Conservation (phyloP, 140 eudicot species). For the Ambrosia hybrid region DNA sequence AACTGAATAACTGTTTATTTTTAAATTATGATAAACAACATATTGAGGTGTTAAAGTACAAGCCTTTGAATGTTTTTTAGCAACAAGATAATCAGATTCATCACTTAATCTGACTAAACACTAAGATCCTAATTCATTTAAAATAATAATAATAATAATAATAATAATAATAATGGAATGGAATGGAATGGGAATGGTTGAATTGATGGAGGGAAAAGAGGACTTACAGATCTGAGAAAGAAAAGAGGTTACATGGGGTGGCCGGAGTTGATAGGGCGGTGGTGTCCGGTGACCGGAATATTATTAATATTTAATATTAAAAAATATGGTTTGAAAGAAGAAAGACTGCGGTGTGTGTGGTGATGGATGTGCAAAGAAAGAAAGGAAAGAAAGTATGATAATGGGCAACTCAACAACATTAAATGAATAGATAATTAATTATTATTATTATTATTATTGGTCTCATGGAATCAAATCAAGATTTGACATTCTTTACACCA, state of each 20-base stretch:
- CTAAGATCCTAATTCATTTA: constrained; percentile 8
- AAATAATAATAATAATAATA: too few relatives aligned
- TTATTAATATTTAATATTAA: too few relatives aligned
- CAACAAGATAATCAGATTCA: background rate
- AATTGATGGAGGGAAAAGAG: background rate
- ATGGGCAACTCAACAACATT: constrained; percentile 7
- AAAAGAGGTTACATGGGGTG: constrained; percentile 12
- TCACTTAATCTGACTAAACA: too few relatives aligned
- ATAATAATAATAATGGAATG: too few relatives aligned
- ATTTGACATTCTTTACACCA: constrained; percentile 24
- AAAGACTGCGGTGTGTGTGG: constrained; percentile 20
- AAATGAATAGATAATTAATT: constrained; percentile 12
- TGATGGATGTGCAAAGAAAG: background rate
- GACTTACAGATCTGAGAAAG: constrained; percentile 33
- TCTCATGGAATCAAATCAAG: constrained; percentile 17
- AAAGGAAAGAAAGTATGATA: background rate
- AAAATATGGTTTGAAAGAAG: background rate
- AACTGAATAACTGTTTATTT: too few relatives aligned
- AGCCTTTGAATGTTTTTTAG: too few relatives aligned
- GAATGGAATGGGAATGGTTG: background rate
- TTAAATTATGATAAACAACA: too few relatives aligned
- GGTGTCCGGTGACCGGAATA: constrained; percentile 36
- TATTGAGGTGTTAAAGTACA: too few relatives aligned
- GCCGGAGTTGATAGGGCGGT: constrained; percentile 28
- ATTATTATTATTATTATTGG: background rate